Conservation (phyloP, 345 rosid species). For the Corymbia maculata region DNA sequence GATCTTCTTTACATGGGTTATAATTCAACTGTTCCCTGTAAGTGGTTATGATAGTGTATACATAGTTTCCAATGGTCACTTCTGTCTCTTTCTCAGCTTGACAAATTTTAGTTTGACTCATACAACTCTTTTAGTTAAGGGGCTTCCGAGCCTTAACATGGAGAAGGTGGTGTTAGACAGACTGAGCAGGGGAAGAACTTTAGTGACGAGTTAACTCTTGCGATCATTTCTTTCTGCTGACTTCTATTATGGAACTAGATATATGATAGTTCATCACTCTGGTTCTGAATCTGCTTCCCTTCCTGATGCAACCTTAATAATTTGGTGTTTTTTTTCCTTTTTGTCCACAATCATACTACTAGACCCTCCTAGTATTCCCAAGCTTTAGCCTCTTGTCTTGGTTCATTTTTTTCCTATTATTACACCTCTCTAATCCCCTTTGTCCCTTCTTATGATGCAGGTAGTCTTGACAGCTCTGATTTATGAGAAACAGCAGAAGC, state of each 20-base stretch:
- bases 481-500: constrained; percentile 74
- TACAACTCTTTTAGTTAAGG: neutral
- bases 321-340: neutral
- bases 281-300: neutral
- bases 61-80: neutral
- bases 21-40: constrained; percentile 75
- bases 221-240: neutral
- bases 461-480: constrained; percentile 63
- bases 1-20: constrained; percentile 76
- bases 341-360: neutral
- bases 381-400: neutral
- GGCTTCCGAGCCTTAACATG: neutral
- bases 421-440: neutral
- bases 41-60: neutral
- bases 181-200: neutral
- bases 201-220: neutral
- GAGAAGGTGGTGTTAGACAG: neutral
- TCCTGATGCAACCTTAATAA: neutral
- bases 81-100: neutral
- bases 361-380: neutral
- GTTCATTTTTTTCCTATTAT: neutral
- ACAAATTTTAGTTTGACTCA: neutral
- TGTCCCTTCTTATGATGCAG: constrained; percentile 19
- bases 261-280: neutral
- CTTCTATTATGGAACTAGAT: neutral